Conservation (phyloP, 441 rosid genomes). For the Euphorbia corollata region DNA sequence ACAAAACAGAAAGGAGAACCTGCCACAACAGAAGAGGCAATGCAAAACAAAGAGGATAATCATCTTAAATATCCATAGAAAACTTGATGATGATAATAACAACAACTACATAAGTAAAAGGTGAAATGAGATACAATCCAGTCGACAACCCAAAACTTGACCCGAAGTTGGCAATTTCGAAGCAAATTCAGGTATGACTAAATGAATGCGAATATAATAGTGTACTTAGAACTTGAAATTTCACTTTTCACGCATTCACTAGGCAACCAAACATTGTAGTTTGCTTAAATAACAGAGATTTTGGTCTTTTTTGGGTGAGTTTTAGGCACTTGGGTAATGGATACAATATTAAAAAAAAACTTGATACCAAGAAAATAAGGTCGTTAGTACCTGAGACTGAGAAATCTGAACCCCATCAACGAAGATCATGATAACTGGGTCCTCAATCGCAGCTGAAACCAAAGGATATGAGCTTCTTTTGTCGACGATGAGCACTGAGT, state of each 20-base stretch:
- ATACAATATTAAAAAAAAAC: not conserved
- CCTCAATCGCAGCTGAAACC: not conserved
- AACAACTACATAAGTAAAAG: not conserved
- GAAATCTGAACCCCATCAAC: constrained; percentile 32
- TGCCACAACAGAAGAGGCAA: no score
- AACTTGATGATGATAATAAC: not conserved
- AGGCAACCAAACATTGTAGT: constrained; percentile 8
- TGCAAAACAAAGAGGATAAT: no score
- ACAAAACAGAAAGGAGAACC: not conserved
- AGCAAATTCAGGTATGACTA: not conserved
- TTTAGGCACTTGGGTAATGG: not conserved
- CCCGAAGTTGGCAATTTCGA: not conserved
- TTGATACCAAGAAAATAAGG: not conserved
- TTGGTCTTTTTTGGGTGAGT: not conserved
- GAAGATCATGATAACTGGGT: constrained; percentile 35
- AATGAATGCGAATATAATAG: not conserved
- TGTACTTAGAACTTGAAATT: not conserved
- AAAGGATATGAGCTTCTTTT: not conserved
- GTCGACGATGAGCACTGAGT: not conserved
- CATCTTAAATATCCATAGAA: not conserved
- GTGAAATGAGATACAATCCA: not conserved
- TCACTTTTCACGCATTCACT: not conserved
- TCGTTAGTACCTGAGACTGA: constrained; percentile 29
- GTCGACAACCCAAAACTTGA: not conserved
- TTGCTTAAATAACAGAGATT: not conserved